These are phyloP conservation scores for Paramyrothecium roridum DNA, from an alignment of 2,329 filamentous ascomycete genomes.

Conservation along the genomic window DNA sequence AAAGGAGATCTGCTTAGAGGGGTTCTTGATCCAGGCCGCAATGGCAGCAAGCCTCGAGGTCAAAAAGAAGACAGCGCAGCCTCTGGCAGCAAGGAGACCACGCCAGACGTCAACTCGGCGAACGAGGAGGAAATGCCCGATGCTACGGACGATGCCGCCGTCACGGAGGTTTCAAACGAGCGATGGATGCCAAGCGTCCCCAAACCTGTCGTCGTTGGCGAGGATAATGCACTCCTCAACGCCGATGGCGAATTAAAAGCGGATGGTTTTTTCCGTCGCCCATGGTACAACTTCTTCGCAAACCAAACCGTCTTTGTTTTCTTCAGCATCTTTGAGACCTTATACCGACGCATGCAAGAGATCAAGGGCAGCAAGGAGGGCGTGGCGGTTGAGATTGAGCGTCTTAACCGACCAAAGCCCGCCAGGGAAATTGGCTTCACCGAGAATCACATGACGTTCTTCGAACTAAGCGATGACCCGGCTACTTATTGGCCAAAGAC, in stretches of 20 bases:
- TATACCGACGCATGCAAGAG: constrained; percentile 79
- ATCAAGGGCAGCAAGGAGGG: constrained; percentile 77
- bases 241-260: constrained; percentile 64
- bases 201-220: constrained; percentile 48
- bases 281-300: constrained; percentile 84
- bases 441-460: constrained; percentile 76
- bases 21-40: constrained; percentile 75
- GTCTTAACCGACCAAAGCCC: constrained; percentile 72
- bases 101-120: constrained; percentile 75
- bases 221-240: constrained; percentile 53
- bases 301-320: constrained; percentile 93
- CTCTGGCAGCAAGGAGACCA: constrained; percentile 81
- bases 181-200: constrained; percentile 63
- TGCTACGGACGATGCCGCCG: constrained; percentile 51
- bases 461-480: constrained; percentile 56
- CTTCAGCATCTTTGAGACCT: constrained; percentile 86
- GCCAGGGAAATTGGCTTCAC: constrained; percentile 81
- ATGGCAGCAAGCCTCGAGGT: constrained; percentile 64
- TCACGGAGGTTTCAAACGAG: constrained; percentile 62
- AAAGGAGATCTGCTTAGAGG: constrained; percentile 80
- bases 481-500: constrained; percentile 84
- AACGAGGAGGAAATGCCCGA: constrained; percentile 74
- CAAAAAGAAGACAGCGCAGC: constrained; percentile 79
- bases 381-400: constrained; percentile 70
- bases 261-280: constrained; percentile 78